Evolutionary conservation across 2,329 filamentous ascomycete species (phyloP).

Genomic region (Ophiostoma australiae): DNA sequence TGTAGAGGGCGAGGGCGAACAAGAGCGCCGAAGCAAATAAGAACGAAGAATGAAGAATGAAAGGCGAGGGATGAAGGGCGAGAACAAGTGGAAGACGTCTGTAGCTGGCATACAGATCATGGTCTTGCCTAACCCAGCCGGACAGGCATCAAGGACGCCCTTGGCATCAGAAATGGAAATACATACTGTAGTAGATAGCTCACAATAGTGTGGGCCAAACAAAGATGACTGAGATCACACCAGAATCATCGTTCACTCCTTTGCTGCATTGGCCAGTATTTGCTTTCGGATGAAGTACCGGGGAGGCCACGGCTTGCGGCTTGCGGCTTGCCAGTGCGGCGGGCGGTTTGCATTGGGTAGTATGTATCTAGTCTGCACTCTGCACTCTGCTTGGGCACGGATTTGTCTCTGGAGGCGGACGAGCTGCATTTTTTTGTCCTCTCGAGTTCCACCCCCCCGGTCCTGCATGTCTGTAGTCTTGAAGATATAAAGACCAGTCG

Average conservation of each 20-base stretch:
- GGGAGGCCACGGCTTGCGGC: background rate
- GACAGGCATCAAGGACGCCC: background rate
- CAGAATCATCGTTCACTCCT: background rate
- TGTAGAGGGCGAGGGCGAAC: background rate
- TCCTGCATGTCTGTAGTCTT: slow-evolving; percentile 6
- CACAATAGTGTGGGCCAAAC: slow-evolving; percentile 7
- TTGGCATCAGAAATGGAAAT: slow-evolving; percentile 9
- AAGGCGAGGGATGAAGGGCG: background rate
- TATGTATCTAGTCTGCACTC: background rate
- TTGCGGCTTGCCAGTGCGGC: slow-evolving; percentile 2
- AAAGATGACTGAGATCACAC: slow-evolving; percentile 11
- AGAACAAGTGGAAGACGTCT: background rate
- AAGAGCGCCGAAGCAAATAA: background rate
- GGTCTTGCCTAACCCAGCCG: background rate
- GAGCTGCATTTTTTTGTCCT: background rate
- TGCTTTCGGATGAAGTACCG: background rate
- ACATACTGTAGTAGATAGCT: background rate
- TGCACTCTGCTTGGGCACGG: background rate
- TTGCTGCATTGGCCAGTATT: background rate
- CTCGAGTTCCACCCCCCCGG: background rate
- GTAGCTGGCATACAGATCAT: background rate
- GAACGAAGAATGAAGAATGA: background rate
- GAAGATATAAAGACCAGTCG: slow-evolving; percentile 10
- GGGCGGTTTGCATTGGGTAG: background rate
- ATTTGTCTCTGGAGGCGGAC: background rate